A percentile compares a stretch with the other conserved stretches of the same genome.
These are phyloP conservation scores for Penicillium sp. DNA, from an alignment of 2,329 filamentous ascomycete genomes.

Conservation along the genomic window DNA sequence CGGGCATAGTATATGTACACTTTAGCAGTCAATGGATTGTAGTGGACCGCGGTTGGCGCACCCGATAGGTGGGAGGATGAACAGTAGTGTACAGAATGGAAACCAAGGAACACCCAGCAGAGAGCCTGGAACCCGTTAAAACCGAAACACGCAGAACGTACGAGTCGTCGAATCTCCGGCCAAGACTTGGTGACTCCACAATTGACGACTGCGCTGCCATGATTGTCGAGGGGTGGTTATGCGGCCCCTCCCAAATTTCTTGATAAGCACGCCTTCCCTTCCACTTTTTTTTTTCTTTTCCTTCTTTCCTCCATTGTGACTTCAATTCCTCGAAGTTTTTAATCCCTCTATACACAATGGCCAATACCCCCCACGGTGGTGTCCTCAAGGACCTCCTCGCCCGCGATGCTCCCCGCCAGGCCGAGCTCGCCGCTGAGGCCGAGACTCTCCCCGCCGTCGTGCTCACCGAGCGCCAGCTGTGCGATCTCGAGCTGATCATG, in stretches of 20 bases:
- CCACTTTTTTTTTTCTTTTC: slow-evolving; percentile 4
- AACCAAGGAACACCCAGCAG: background rate
- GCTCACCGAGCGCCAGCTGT: slow-evolving; percentile 91
- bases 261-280: slow-evolving; percentile 7
- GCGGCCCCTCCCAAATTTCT: slow-evolving; percentile 9
- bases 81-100: background rate
- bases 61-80: background rate
- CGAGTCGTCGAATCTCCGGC: slow-evolving; percentile 12
- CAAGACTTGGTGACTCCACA: slow-evolving; percentile 22
- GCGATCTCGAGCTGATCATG: slow-evolving; percentile 95
- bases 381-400: slow-evolving; percentile 97
- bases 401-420: slow-evolving; percentile 81
- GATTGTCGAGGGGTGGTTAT: background rate
- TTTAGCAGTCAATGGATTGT: background rate
- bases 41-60: background rate
- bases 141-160: background rate
- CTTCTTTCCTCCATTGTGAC: background rate
- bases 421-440: slow-evolving; percentile 78
- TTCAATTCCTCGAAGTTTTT: slow-evolving; percentile 8
- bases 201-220: slow-evolving; percentile 22
- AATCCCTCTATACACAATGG: slow-evolving; percentile 39
- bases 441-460: slow-evolving; percentile 82
- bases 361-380: slow-evolving; percentile 75
- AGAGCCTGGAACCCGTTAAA: background rate
- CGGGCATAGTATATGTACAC: background rate